Conservation (phyloP, 2,329 filamentous ascomycete genomes). For the Drechslerella dactyloides region DNA sequence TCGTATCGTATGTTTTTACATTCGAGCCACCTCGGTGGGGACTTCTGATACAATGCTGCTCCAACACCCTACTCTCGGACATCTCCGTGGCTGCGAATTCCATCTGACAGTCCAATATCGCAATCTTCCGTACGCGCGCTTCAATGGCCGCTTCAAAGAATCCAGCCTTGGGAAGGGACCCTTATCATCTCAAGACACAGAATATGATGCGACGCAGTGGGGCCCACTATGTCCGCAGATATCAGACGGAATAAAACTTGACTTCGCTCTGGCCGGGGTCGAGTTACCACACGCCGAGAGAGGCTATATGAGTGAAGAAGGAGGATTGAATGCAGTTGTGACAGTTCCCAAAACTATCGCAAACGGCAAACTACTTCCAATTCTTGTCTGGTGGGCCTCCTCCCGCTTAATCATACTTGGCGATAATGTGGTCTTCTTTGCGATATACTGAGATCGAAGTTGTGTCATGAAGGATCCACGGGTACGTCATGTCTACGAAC, state of each 20-base stretch:
- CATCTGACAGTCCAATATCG: constrained; percentile 56
- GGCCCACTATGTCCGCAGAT: constrained; percentile 58
- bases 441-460: not conserved
- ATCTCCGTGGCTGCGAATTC: constrained; percentile 12
- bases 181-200: constrained; percentile 27
- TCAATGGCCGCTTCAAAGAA: constrained; percentile 57
- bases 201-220: constrained; percentile 57
- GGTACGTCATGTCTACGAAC: not conserved
- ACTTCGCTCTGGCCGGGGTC: constrained; percentile 36
- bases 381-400: constrained; percentile 52
- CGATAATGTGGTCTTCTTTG: not conserved
- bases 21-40: no score
- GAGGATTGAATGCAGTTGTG: constrained; percentile 57
- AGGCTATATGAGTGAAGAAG: constrained; percentile 56
- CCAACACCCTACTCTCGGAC: constrained; percentile 22
- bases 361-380: constrained; percentile 34
- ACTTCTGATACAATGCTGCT: constrained; percentile 12
- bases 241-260: constrained; percentile 53
- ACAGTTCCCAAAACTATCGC: constrained; percentile 55
- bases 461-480: constrained; percentile 22
- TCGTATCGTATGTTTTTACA: no score
- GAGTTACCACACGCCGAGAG: constrained; percentile 16
- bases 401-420: not conserved
- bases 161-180: constrained; percentile 52
- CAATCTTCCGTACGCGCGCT: constrained; percentile 57